A percentile compares a stretch with the other conserved stretches of the same genome.
phyloP scores from a whole-genome alignment of 495 filamentous ascomycete species.

The Penicillium coffeae region DNA sequence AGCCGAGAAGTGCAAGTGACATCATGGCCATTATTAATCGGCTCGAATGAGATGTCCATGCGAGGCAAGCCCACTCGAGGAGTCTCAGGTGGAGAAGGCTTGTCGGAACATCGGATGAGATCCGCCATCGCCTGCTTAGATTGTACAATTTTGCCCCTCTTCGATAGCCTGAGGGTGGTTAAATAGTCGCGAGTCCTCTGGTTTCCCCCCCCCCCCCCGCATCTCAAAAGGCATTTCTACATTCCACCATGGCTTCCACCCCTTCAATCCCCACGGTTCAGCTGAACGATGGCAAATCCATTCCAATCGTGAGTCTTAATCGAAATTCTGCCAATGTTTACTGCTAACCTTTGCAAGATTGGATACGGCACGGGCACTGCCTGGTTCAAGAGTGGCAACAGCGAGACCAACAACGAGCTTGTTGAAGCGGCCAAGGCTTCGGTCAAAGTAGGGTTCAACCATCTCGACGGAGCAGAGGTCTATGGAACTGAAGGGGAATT shows the following conservation, averaged over 20 bases:
- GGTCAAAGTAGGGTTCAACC: constrained; percentile 65
- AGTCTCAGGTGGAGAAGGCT: no score
- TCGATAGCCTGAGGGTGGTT: no score
- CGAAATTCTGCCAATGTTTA: background rate
- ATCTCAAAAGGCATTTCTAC: no score
- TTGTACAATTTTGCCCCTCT: no score
- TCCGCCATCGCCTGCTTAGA: no score
- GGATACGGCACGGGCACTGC: constrained; percentile 69
- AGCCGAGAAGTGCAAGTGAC: constrained; percentile 13
- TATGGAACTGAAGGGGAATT: constrained; percentile 79
- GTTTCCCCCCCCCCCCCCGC: no score
- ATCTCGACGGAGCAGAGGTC: constrained; percentile 79
- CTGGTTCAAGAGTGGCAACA: constrained; percentile 51
- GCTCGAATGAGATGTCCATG: no score
- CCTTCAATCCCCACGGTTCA: constrained; percentile 48
- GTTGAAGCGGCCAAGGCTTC: constrained; percentile 63
- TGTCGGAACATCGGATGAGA: no score
- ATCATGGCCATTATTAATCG: constrained; percentile 23
- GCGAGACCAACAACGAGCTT: constrained; percentile 30
- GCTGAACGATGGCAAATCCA: constrained; percentile 67
- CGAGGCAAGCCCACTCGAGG: no score
- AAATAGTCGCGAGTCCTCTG: no score
- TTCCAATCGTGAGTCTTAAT: constrained; percentile 60
- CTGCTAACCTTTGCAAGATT: constrained; percentile 43
- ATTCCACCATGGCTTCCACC: constrained; percentile 16